Percentiles rank a stretch among this genome's conserved stretches.
Conservation (phyloP, 1,284 basidiomycete genomes). For the Hortiboletus rubellus region DNA sequence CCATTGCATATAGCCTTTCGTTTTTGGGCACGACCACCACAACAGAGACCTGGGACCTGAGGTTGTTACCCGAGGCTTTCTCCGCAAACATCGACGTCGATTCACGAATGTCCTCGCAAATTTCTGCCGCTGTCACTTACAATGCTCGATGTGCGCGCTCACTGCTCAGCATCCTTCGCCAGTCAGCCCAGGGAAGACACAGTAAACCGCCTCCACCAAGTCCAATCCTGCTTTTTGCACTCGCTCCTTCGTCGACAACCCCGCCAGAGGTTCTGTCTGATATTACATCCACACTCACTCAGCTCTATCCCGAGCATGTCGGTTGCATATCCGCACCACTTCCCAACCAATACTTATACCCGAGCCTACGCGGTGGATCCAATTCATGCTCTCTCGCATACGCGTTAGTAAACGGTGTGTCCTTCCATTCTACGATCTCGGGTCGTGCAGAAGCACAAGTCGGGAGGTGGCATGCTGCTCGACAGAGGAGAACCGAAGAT, state of each 20-base stretch:
- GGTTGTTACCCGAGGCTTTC: neutral
- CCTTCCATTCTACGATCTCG: slow-evolving; percentile 61
- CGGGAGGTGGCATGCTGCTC: slow-evolving; percentile 63
- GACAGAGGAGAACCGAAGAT: slow-evolving; percentile 22
- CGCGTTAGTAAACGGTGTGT: slow-evolving; percentile 43
- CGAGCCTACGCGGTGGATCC: slow-evolving; percentile 15
- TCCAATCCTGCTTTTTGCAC: slow-evolving; percentile 47
- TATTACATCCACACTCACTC: slow-evolving; percentile 46
- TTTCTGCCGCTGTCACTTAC: slow-evolving; percentile 21
- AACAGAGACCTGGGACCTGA: neutral
- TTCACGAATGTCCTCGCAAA: slow-evolving; percentile 16
- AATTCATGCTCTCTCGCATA: slow-evolving; percentile 53
- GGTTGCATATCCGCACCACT: slow-evolving; percentile 61
- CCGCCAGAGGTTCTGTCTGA: slow-evolving; percentile 38
- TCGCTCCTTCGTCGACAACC: slow-evolving; percentile 45
- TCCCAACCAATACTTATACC: slow-evolving; percentile 21
- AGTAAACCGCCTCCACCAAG: neutral
- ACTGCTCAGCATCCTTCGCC: slow-evolving; percentile 11
- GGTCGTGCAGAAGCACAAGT: slow-evolving; percentile 60
- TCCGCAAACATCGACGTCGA: neutral
- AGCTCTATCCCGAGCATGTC: slow-evolving; percentile 43
- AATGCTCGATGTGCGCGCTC: slow-evolving; percentile 23
- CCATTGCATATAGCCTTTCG: neutral
- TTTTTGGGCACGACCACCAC: neutral
- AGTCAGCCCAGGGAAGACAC: slow-evolving; percentile 6